Base-by-base conservation (phyloP, 208 protist species). In the Porcisia hertigi region DNA sequence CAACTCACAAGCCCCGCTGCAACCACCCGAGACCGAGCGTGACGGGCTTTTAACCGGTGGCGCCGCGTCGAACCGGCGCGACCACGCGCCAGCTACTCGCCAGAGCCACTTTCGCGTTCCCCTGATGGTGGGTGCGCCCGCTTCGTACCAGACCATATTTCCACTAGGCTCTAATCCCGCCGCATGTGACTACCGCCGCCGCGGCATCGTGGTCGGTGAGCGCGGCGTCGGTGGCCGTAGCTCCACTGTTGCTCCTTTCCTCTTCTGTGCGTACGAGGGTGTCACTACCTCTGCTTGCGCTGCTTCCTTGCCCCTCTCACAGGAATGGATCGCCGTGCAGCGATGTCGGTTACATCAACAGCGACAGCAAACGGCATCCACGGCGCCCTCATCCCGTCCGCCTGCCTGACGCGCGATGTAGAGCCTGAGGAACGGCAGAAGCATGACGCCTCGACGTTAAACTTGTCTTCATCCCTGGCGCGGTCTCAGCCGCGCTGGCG, bases 231-330 rank as follows among this genome's bases (percentile, higher is more conserved):
- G 62, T 18, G 62, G 62, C 62, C 6, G 39, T 41, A 49, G 7
- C 8, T 11, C 45, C 23, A 43, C 47, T 11, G 45, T 57, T 36
- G 47, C 65, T 3, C 12, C 62, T 7, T 63, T 73, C 8, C 47
- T 62, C 8, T 81, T 76, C 71, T 81, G 77, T 36, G 69, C 69
- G 11, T 81, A 69, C 7, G 71, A 81, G 34, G 77, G 77, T 30
- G 30, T 2, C 55, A 41, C 6, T 81, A 74, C n/a, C 23, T 81
- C 30, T 81, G 77, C 77, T 6, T 20, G 14, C 16, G 47, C n/a
- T 81, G 77, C 66, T 80, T 75, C 55, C 8, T 57, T 43, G 12
- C 49, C 14, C 16, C 60, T 43, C 62, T 66, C n/a, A 18, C 53
- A 34, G 69, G n/a, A 59, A 30, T 41, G 41, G n/a, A 30, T 39